Evolutionary conservation across 306 rosid genomes (phyloP).

Genomic region (Lathyrus oleraceus): DNA sequence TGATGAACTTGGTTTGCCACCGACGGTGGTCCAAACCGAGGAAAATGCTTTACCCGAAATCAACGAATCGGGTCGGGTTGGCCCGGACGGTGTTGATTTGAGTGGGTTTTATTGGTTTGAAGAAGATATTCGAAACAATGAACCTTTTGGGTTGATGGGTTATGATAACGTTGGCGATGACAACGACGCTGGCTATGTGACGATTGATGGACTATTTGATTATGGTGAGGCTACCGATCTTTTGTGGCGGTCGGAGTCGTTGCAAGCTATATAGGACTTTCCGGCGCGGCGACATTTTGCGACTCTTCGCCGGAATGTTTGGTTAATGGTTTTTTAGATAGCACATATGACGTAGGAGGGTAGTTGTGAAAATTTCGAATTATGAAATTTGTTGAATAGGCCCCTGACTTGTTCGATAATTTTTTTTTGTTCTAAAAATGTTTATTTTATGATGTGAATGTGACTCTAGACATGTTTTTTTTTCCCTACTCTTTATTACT

Average conservation of each 20-base stretch:
- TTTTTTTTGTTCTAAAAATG: background rate
- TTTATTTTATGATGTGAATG: background rate
- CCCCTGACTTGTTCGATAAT: constrained; percentile 8
- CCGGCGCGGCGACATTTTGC: constrained; percentile 1
- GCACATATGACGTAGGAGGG: constrained; percentile 27
- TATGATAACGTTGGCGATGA: background rate
- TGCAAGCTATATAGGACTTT: constrained; percentile 53
- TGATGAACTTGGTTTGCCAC: constrained; percentile 90
- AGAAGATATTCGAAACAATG: constrained; percentile 56
- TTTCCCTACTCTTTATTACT: background rate
- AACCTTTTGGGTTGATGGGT: constrained; percentile 44
- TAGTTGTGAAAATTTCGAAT: constrained; percentile 37
- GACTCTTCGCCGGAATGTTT: constrained; percentile 13
- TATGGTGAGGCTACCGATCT: constrained; percentile 40
- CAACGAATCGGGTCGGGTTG: constrained; percentile 21
- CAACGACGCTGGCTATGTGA: constrained; percentile 40
- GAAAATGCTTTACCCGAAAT: constrained; percentile 8
- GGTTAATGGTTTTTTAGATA: background rate
- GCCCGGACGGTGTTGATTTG: constrained; percentile 38
- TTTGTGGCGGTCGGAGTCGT: constrained; percentile 61
- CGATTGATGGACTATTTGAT: constrained; percentile 74
- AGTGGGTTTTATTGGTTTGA: constrained; percentile 51
- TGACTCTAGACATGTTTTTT: background rate
- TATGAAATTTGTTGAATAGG: constrained; percentile 25
- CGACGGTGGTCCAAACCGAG: constrained; percentile 33